Evolutionary conservation across 192 early-diverging fungal genomes (phyloP).

Genomic region (Bifiguratus adelaidae): DNA sequence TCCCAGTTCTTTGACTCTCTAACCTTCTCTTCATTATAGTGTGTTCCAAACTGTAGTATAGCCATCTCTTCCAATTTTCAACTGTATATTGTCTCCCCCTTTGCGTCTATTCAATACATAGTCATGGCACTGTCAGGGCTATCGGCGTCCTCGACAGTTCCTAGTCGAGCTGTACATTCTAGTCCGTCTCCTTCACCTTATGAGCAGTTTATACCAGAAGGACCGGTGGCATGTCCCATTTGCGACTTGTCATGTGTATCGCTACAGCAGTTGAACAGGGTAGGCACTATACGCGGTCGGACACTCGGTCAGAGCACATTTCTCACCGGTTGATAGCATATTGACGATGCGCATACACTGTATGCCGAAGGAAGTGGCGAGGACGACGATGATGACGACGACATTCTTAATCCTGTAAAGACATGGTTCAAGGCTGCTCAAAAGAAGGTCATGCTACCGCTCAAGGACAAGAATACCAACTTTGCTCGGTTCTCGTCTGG

Average conservation of each 20-base stretch:
- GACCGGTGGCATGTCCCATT: conserved; percentile 19
- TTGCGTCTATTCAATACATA: too few relatives aligned
- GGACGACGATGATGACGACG: conserved; percentile 35
- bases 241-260: conserved; percentile 17
- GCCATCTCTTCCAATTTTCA: too few relatives aligned
- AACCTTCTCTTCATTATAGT: too few relatives aligned
- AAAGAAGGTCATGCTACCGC: conserved; percentile 30
- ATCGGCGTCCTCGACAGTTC: too few relatives aligned
- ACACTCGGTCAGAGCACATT: background rate
- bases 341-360: background rate
- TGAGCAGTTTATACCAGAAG: conserved; percentile 16
- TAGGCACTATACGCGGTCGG: background rate
- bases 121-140: too few relatives aligned
- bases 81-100: too few relatives aligned
- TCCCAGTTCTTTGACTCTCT: too few relatives aligned
- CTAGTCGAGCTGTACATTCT: too few relatives aligned
- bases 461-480: conserved; percentile 10
- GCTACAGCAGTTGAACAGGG: conserved; percentile 13
- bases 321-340: background rate
- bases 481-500: background rate
- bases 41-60: too few relatives aligned
- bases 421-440: conserved; percentile 41
- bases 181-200: too few relatives aligned
- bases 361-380: conserved; percentile 20
- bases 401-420: conserved; percentile 31